Evolutionary conservation across 441 rosid genomes (phyloP), one percentile per base, ranked within the genome.

Genomic region (Francoa sonchifolia): DNA sequence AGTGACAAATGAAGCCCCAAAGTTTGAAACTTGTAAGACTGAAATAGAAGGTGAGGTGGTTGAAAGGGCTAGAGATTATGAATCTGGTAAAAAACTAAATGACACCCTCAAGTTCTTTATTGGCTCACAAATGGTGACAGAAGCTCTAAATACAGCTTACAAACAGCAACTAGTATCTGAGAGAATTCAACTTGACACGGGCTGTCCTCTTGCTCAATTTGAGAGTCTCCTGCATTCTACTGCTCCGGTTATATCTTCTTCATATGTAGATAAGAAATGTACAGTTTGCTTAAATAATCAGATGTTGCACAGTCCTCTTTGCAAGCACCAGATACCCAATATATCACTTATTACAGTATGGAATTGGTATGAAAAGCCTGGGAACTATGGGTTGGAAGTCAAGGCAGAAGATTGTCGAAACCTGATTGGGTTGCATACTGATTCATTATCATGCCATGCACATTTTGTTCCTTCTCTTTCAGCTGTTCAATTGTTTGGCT

Each of bases 381-480:
- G 58, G 32, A 55, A 47, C 37, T 55, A 44, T 45, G 54, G 67
- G 27, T 43, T 61, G 35, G 43, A 61, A 30, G 42, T 61, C 42
- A 51, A 33, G 50, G 43, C 39, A 28, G 47, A 44, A 30, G 29
- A 36, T 59, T 52, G 11, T 35, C 45, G 10, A 20, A 18, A 42
- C 2, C 26, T n/a, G 6, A 32, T 42, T 3, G 45, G 52, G 22
- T 3, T 2, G 23, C 20, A 20, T 6, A 19, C 22, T 5, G 38
- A 48, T 20, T 3, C 27, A 9, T 19, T 20, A 20, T 38, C 48
- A 6, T 55, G 46, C 37, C 42, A 56, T 13, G 67, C 67, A 30
- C 31, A 55, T 55, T 50, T 61, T 40, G 46, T 50, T 46, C 67
- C 67, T 43, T 50, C 21, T 18, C 58, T 61, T 11, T 61, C 67